A percentile compares a stretch with the other conserved stretches of the same genome.
These are phyloP conservation scores for Neonectria hederae DNA, from an alignment of 2,329 filamentous ascomycete species.

Conservation along the genomic window DNA sequence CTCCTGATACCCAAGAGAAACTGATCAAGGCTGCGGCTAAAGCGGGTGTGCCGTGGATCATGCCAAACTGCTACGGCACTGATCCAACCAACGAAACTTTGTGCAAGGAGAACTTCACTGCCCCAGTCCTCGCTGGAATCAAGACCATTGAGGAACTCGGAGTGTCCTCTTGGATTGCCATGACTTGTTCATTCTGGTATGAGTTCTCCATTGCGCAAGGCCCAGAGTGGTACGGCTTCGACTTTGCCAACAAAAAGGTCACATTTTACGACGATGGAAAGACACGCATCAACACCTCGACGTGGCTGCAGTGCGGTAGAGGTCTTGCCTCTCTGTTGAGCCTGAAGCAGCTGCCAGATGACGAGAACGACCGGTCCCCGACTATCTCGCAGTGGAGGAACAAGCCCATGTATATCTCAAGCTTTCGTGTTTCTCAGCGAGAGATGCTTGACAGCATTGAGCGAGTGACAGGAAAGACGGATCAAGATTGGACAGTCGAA, in stretches of 20 bases:
- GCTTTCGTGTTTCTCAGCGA: constrained; percentile 67
- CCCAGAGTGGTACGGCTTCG: constrained; percentile 57
- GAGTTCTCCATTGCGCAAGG: constrained; percentile 58
- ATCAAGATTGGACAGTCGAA: constrained; percentile 60
- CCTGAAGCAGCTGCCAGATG: constrained; percentile 57
- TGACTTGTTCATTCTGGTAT: constrained; percentile 67
- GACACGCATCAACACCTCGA: constrained; percentile 65
- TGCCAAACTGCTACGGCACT: constrained; percentile 62
- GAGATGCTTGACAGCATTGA: constrained; percentile 72
- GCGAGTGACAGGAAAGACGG: constrained; percentile 65
- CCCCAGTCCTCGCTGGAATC: constrained; percentile 37
- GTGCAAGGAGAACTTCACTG: constrained; percentile 47
- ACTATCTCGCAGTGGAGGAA: constrained; percentile 51
- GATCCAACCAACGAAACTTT: constrained; percentile 53
- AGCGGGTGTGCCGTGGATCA: constrained; percentile 63
- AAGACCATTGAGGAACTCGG: constrained; percentile 53
- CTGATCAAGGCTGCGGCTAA: constrained; percentile 64
- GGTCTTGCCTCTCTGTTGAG: constrained; percentile 61
- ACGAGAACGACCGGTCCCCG: constrained; percentile 43
- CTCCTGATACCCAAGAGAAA: constrained; percentile 56
- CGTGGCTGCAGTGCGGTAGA: constrained; percentile 66
- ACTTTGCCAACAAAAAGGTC: constrained; percentile 53
- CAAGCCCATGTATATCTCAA: constrained; percentile 59
- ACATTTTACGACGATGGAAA: constrained; percentile 67
- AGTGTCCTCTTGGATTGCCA: constrained; percentile 56